These are phyloP conservation scores for Pulveroboletus frians DNA, from an alignment of 768 basidiomycete species.

Conservation along the genomic window DNA sequence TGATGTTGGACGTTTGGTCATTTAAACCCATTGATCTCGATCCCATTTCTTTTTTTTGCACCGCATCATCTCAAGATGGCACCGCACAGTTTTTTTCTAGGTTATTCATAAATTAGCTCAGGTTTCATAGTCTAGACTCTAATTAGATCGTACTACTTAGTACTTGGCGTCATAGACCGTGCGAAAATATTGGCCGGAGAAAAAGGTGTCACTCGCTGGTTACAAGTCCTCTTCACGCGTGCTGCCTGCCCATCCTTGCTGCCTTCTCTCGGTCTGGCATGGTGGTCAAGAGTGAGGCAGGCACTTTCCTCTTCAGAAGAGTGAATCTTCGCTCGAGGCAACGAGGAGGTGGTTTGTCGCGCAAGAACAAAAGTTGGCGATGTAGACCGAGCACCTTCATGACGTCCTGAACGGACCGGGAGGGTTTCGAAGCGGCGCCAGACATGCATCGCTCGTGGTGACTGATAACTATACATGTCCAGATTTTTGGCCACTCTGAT, in stretches of 20 bases:
- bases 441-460: conserved; percentile 6
- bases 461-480: not conserved
- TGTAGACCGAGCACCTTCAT: not conserved
- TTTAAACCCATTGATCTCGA: conserved; percentile 1
- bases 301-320: conserved; percentile 28
- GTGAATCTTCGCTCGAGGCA: conserved; percentile 18
- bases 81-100: conserved; percentile 10
- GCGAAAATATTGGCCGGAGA: conserved; percentile 4
- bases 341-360: conserved; percentile 29
- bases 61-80: not conserved
- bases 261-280: conserved; percentile 8
- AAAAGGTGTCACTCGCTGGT: not conserved
- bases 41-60: conserved; percentile 1
- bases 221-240: conserved; percentile 4
- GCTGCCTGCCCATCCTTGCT: conserved; percentile 15
- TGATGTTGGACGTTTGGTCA: not conserved
- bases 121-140: not conserved
- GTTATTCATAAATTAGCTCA: conserved; percentile 26
- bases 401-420: not conserved
- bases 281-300: conserved; percentile 9
- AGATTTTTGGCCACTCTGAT: too few relatives aligned
- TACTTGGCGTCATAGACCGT: conserved; percentile 4
- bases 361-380: conserved; percentile 16
- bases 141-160: too few relatives aligned
- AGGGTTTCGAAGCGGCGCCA: conserved; percentile 13